Evolutionary conservation across 2,329 filamentous ascomycete species (phyloP), one percentile per base, ranked within the genome.

Genomic region (Cryphonectria parasitica): DNA sequence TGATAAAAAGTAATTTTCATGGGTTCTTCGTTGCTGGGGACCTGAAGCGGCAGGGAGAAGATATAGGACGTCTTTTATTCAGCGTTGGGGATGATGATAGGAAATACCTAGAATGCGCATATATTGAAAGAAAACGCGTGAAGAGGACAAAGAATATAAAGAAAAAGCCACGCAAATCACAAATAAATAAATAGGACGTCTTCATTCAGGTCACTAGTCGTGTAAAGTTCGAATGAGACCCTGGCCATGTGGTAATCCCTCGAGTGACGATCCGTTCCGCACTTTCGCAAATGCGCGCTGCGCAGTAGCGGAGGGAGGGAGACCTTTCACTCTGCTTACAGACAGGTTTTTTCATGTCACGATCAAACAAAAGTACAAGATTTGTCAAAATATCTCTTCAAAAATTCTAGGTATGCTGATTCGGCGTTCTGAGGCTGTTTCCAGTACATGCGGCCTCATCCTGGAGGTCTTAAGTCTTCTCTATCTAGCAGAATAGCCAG

Each of bases 221-320:
- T 31, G 52, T 7, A 15, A 56, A 56, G 52, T n/a, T 28, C 52
- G 25, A 56, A 7, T 7, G 13, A 17, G 17, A 56, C n/a, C 10
- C 52, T 28, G 52, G n/a, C n/a, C n/a, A 13, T 2, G 13, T 28
- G n/a, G 52, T 25, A 28, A 13, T 13, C 10, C n/a, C 22, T 28
- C 7, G 2, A 31, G 13, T 25, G 25, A 15, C 52, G 52, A 56
- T 56, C 52, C 25, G 10, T 34, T 34, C 4, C 13, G 52, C 52
- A n/a, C n/a, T 52, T 7, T 41, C 69, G 69, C 69, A 64, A 66
- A 66, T 66, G 69, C 69, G 69, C 69, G n/a, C 43, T 28, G 41
- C 67, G 67, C 67, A 68, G 34, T 19, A 45, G 66, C 61, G 69
- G 45, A 52, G 45, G 13, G 52, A 25, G 13, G 52, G 13, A 34